phyloP scores from a whole-genome alignment of 768 basidiomycete genomes.

The Suillus alpinus region DNA sequence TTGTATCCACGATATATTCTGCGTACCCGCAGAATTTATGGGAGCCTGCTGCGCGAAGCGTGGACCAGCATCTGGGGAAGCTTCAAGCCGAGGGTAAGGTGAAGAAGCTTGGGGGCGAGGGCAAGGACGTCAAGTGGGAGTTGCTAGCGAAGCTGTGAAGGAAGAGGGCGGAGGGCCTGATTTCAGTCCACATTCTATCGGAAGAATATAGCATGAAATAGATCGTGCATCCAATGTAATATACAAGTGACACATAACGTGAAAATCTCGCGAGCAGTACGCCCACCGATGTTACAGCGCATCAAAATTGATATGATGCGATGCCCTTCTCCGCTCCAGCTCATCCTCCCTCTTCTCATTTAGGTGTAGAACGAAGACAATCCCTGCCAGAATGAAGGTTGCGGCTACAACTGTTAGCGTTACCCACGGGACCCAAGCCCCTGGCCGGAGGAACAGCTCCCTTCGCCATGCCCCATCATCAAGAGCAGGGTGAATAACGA shows the following conservation, averaged over 20 bases:
- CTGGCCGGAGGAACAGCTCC: slow-evolving; percentile 88
- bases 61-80: slow-evolving; percentile 73
- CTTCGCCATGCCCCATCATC: slow-evolving; percentile 68
- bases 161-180: background rate
- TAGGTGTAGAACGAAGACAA: slow-evolving; percentile 84
- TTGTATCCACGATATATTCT: slow-evolving; percentile 68
- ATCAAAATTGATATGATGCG: slow-evolving; percentile 98
- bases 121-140: slow-evolving; percentile 49
- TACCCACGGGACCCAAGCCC: slow-evolving; percentile 98
- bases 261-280: slow-evolving; percentile 8
- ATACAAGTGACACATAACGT: slow-evolving; percentile 5
- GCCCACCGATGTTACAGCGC: slow-evolving; percentile 56
- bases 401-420: slow-evolving; percentile 81
- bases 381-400: slow-evolving; percentile 69
- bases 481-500: slow-evolving; percentile 84
- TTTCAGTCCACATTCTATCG: background rate
- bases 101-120: slow-evolving; percentile 47
- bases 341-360: slow-evolving; percentile 98
- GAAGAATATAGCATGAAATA: background rate
- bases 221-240: slow-evolving; percentile 2
- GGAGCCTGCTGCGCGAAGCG: slow-evolving; percentile 66
- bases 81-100: slow-evolving; percentile 64
- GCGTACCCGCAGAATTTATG: slow-evolving; percentile 69
- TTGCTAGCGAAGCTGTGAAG: slow-evolving; percentile 15
- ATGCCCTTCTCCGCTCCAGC: slow-evolving; percentile 76